Percentiles rank a stretch among this genome's conserved stretches.
Conservation (phyloP, 2,329 filamentous ascomycete species). For the Aspergillus tubingensis region DNA sequence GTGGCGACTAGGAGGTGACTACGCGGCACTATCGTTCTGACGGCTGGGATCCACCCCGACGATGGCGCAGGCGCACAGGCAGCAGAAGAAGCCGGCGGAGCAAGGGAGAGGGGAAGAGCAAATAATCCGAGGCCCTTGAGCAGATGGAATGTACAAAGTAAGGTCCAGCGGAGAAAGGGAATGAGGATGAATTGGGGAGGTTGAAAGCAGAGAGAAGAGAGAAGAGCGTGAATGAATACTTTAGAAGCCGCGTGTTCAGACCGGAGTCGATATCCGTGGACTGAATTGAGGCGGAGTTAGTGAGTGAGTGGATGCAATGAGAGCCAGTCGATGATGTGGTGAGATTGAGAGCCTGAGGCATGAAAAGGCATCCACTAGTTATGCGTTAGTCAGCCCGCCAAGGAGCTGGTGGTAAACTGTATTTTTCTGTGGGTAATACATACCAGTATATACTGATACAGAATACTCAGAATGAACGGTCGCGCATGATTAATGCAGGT, state of each 20-base stretch:
- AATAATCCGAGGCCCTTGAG: background rate
- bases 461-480: too few relatives aligned
- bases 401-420: too few relatives aligned
- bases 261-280: constrained; percentile 1
- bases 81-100: constrained; percentile 9
- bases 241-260: background rate
- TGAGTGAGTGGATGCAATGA: background rate
- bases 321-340: constrained; percentile 1
- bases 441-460: too few relatives aligned
- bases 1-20: constrained; percentile 7
- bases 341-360: background rate
- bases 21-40: constrained; percentile 10
- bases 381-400: background rate
- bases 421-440: too few relatives aligned
- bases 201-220: background rate
- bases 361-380: background rate
- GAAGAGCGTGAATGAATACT: background rate
- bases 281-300: background rate
- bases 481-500: too few relatives aligned
- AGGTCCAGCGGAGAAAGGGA: background rate
- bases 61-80: constrained; percentile 11
- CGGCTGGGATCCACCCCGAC: constrained; percentile 3
- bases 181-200: background rate
- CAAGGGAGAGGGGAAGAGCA: constrained; percentile 3
- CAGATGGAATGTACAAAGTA: constrained; percentile 1